Evolutionary conservation across 495 filamentous ascomycete species (phyloP), one percentile per base, ranked within the genome.

Genomic region (Mytilinidion resinicola): DNA sequence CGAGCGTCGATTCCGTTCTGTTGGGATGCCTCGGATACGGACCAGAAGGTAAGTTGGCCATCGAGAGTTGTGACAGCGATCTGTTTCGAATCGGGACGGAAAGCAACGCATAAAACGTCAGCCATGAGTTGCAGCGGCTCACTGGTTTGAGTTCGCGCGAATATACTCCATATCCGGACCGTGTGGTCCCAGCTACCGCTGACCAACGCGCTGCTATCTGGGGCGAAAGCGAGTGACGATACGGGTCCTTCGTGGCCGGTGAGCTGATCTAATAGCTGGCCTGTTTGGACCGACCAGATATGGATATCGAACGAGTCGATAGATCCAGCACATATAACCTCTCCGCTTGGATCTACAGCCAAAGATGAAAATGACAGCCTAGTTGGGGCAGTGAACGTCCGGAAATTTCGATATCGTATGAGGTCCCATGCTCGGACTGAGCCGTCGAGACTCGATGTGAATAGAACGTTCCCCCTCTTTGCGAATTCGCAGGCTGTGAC

Each of bases 201-300:
- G 25, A 90, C 85, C 46, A 98, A 73, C 48, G 83, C 80, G 47
- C 83, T 82, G 30, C 92, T 91, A 68, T 93, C 85, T 0, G 91
- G 88, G 14, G 91, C 85, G 67, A 98, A 98, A 4, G 89, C 83
- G 20, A 98, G 75, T 2, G 87, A 85, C 6, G 89, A 88, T 14
- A 98, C 84, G 10, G 95, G 93, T 0, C 92, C 93, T 72, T 97
- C 93, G 63, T 98, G 93, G 9, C 95, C 93, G 9, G 91, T 79
- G 12, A 98, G 79, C 57, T 86, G 85, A 66, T 98, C 93, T 4
- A 98, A 82, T 46, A 97, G 77, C 70, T 98, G 93, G 9, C 93
- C 93, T 4, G 93, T 98, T 70, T 98, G 95, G 15, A 98, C 93
- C 37, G 90, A 96, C 93, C 93, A 98, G 42, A 96, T 85, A 67